A percentile compares a stretch with the other conserved stretches of the same genome.
phyloP scores from a whole-genome alignment of 1,284 basidiomycete genomes.

The Singerocomus inundabilis region DNA sequence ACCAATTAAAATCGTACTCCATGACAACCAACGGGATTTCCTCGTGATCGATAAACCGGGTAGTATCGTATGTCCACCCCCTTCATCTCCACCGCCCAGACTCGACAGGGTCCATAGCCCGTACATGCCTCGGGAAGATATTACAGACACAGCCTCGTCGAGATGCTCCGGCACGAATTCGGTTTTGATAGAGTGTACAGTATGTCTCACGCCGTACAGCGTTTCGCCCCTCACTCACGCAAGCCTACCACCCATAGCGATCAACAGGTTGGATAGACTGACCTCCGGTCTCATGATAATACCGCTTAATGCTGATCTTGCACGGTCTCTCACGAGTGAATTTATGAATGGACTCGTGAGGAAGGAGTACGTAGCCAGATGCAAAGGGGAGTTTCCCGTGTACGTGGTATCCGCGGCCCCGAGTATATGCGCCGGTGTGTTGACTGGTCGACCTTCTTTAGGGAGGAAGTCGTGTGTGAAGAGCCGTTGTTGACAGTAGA shows the following conservation, averaged over 20 bases:
- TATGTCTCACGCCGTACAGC: constrained; percentile 41
- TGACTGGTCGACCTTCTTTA: constrained; percentile 31
- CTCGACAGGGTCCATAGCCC: constrained; percentile 48
- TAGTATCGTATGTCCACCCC: constrained; percentile 62
- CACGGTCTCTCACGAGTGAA: constrained; percentile 73
- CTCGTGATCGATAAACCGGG: constrained; percentile 95
- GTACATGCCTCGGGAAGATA: constrained; percentile 90
- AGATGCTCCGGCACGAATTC: constrained; percentile 85
- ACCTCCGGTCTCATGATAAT: constrained; percentile 98
- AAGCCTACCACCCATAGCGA: constrained; percentile 52
- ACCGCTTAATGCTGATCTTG: constrained; percentile 73
- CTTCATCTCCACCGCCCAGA: not conserved
- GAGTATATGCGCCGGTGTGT: not conserved
- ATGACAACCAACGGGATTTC: constrained; percentile 78
- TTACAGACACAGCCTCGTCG: constrained; percentile 83
- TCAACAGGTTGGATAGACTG: constrained; percentile 92
- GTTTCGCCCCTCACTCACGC: not conserved
- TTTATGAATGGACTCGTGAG: constrained; percentile 79
- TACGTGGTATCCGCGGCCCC: constrained; percentile 38
- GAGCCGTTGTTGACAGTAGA: constrained; percentile 91
- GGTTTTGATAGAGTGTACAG: constrained; percentile 83
- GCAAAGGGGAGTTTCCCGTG: constrained; percentile 81
- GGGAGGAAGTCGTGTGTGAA: constrained; percentile 79
- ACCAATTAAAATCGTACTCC: constrained; percentile 78
- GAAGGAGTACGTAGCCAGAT: constrained; percentile 92